Conservation (phyloP, 2,329 filamentous ascomycete species). For the Camillea tinctor region DNA sequence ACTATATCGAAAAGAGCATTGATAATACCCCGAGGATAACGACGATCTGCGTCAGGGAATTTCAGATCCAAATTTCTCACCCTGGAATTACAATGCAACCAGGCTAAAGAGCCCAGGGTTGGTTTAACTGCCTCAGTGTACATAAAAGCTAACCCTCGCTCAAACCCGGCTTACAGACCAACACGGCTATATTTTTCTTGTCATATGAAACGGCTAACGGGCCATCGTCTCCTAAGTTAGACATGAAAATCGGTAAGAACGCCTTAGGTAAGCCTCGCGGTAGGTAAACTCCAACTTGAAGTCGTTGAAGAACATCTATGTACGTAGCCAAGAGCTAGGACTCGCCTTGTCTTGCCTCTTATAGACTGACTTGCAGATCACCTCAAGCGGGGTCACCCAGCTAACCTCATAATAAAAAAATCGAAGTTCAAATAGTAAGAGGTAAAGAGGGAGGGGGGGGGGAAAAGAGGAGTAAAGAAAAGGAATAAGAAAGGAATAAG, state of each 20-base stretch:
- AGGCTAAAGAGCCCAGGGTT: background rate
- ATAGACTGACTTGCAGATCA: conserved; percentile 20
- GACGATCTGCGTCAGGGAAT: conserved; percentile 4
- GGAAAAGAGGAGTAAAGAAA: background rate
- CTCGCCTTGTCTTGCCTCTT: conserved; percentile 5
- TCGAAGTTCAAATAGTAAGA: too few relatives aligned
- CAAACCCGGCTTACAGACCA: background rate
- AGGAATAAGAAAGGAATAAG: background rate
- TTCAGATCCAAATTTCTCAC: background rate
- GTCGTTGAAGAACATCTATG: conserved; percentile 2
- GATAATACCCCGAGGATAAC: conserved; percentile 10
- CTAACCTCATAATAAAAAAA: background rate
- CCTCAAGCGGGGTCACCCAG: conserved; percentile 16
- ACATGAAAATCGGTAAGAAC: too few relatives aligned
- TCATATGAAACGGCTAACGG: background rate
- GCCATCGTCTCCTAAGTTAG: background rate
- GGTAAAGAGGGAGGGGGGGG: too few relatives aligned
- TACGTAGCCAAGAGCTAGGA: background rate
- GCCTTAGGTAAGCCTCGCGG: too few relatives aligned
- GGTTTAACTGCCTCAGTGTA: background rate
- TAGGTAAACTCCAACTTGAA: conserved; percentile 2
- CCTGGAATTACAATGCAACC: background rate
- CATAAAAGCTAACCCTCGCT: background rate
- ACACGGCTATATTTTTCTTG: background rate
- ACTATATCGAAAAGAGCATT: background rate